phyloP scores from a whole-genome alignment of 805 yeast species.

The Candida peoriensis region DNA sequence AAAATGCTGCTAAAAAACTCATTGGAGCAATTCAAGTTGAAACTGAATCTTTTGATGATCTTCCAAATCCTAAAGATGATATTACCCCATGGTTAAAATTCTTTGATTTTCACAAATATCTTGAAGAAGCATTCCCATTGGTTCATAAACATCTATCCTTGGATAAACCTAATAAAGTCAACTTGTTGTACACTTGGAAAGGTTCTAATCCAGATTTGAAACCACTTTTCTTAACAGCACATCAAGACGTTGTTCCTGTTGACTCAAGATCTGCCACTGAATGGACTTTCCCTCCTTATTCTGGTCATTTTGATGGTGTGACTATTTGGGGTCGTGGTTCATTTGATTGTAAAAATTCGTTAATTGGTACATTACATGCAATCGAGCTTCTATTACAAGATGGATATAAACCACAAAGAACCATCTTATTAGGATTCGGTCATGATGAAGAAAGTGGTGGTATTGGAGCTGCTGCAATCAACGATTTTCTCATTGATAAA shows the following conservation, averaged over 20 bases:
- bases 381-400: conserved; percentile 47
- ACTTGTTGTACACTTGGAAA: conserved; percentile 58
- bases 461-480: conserved; percentile 41
- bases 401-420: conserved; percentile 56
- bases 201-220: conserved; percentile 49
- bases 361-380: conserved; percentile 63
- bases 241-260: conserved; percentile 82
- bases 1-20: conserved; percentile 38
- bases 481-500: conserved; percentile 39
- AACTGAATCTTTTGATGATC: conserved; percentile 55
- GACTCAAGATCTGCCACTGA: conserved; percentile 47
- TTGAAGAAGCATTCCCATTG: conserved; percentile 52
- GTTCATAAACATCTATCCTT: conserved; percentile 42
- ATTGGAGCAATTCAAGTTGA: conserved; percentile 58
- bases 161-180: conserved; percentile 56
- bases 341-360: conserved; percentile 66
- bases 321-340: conserved; percentile 74
- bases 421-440: conserved; percentile 63
- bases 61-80: conserved; percentile 24
- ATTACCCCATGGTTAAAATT: conserved; percentile 29
- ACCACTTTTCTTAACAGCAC: conserved; percentile 71
- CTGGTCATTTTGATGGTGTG: conserved; percentile 60
- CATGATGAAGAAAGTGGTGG: conserved; percentile 63
- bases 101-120: conserved; percentile 42
- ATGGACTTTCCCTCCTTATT: conserved; percentile 68